phyloP scores from a whole-genome alignment of 2,329 filamentous ascomycete genomes.

The Emericellopsis cladophorae region DNA sequence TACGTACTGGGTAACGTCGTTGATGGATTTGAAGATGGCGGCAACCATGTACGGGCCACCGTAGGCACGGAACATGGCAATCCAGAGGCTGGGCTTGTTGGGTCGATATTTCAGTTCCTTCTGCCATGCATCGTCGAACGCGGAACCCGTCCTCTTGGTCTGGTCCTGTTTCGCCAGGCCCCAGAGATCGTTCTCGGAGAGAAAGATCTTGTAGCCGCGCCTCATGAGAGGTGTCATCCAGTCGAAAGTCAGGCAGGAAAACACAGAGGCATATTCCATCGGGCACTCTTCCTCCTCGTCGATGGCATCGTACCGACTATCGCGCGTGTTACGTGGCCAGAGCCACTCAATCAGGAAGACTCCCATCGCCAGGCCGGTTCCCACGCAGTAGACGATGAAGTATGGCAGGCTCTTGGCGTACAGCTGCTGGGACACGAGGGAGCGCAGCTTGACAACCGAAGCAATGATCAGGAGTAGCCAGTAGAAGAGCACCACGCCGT shows the following conservation, averaged over 20 bases:
- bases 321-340: constrained; percentile 57
- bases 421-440: constrained; percentile 65
- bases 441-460: constrained; percentile 73
- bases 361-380: constrained; percentile 53
- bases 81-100: constrained; percentile 56
- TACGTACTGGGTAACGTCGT: constrained; percentile 74
- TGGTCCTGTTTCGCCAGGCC: constrained; percentile 71
- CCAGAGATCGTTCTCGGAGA: constrained; percentile 95
- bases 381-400: constrained; percentile 64
- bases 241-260: constrained; percentile 84
- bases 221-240: constrained; percentile 99
- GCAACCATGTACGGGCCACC: constrained; percentile 74
- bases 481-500: constrained; percentile 81
- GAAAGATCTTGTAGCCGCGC: constrained; percentile 78
- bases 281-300: constrained; percentile 48
- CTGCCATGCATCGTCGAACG: constrained; percentile 66
- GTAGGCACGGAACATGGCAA: constrained; percentile 73
- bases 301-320: constrained; percentile 43
- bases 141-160: constrained; percentile 57
- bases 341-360: constrained; percentile 79
- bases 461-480: constrained; percentile 79
- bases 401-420: constrained; percentile 56
- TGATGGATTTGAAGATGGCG: constrained; percentile 76
- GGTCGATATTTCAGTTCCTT: constrained; percentile 59
- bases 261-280: constrained; percentile 84